Conservation (phyloP, 1,284 basidiomycete genomes). For the Rhizoctonia solani region DNA sequence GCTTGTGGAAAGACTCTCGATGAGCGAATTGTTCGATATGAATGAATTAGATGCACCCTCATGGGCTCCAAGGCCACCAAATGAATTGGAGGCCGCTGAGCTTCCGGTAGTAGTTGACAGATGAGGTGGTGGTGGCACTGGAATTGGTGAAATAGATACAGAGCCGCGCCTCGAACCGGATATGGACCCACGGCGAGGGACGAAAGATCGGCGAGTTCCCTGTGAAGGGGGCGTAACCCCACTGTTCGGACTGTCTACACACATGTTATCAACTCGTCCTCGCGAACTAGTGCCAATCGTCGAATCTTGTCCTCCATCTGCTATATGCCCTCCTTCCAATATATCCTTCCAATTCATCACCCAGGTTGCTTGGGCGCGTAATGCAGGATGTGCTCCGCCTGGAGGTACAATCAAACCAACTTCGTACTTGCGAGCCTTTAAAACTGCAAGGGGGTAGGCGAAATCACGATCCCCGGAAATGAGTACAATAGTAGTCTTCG, state of each 20-base stretch:
- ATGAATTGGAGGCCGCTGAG: no score
- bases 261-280: not conserved
- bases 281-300: not conserved
- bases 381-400: slow-evolving; percentile 40
- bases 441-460: slow-evolving; percentile 33
- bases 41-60: not conserved
- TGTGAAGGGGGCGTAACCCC: not conserved
- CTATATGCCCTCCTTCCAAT: not conserved
- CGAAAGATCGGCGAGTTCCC: slow-evolving; percentile 5
- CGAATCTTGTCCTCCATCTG: not conserved
- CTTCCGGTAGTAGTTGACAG: no score
- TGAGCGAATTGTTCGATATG: not conserved
- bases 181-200: slow-evolving; percentile 20
- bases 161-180: slow-evolving; percentile 9
- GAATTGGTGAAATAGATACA: not conserved
- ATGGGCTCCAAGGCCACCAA: no score
- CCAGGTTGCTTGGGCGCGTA: slow-evolving; percentile 29
- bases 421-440: slow-evolving; percentile 32
- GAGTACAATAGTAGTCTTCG: slow-evolving; percentile 41
- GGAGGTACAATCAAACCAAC: slow-evolving; percentile 39
- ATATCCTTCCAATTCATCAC: slow-evolving; percentile 31
- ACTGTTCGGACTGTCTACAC: not conserved
- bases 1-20: not conserved
- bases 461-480: slow-evolving; percentile 39
- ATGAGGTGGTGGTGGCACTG: slow-evolving; percentile 12